Base-by-base conservation (phyloP, 805 yeast species). In the Kazachstania viticola region DNA sequence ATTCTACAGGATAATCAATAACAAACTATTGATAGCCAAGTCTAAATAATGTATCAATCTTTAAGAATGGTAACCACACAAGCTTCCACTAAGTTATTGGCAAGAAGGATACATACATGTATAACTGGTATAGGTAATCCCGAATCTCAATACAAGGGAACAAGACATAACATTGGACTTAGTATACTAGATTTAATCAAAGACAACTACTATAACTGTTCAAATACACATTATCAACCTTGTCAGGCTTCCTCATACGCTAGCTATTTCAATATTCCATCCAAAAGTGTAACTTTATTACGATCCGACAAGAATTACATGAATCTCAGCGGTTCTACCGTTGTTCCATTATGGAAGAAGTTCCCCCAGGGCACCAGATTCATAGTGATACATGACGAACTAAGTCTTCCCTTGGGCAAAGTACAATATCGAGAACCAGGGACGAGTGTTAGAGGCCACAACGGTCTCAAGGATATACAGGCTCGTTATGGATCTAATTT, bases 81-180 rank as follows among this genome's bases (percentile, higher is more conserved):
- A n/a, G n/a, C n/a, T n/a, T n/a, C n/a, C n/a, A n/a, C n/a, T n/a
- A n/a, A n/a, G n/a, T n/a, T n/a, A n/a, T n/a, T n/a, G n/a, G n/a
- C n/a, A n/a, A n/a, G n/a, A n/a, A n/a, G n/a, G n/a, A n/a, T n/a
- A n/a, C n/a, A 8, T 11, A 11, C 46, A 1, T 50, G 53, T 29
- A 32, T 54, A 8, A 50, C 52, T 4, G 57, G 53, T 8, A 36
- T 84, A 2, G 95, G 95, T 1, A 84, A 84, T 45, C 94, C 94
- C 1, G 81, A 75, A 34, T 65, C 72, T 0, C 55, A 62, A 30
- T 81, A 67, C 43, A 54, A 56, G 6, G 62, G 64, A 5, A 79
- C 94, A 0, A 61, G 94, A 22, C 95, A 84, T 48, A 82, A 78
- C 37, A 82, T 76, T 0, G 95, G 94, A 1, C 81, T 80, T 39